Conservation (phyloP, 805 yeast genomes). For the Starmerella potacharoeniae region DNA sequence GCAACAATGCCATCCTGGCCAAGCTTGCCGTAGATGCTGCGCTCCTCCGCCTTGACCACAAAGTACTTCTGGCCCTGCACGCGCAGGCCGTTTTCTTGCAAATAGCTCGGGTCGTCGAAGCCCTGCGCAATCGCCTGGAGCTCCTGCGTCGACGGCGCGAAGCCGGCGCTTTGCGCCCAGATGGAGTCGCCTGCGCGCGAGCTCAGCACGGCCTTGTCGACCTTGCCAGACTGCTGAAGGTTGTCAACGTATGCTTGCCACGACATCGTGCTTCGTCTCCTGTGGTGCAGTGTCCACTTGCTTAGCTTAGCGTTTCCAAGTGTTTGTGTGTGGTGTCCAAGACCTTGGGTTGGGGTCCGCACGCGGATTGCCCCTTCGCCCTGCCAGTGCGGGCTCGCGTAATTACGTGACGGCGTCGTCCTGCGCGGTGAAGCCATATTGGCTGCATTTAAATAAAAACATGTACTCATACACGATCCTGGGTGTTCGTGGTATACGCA, state of each 20-base stretch:
- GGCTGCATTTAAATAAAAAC: no score
- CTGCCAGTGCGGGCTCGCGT: no score
- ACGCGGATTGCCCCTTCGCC: no score
- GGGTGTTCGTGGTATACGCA: no score
- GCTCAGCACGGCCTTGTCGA: slow-evolving; percentile 86
- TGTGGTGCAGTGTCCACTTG: not conserved
- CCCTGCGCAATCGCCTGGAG: slow-evolving; percentile 65
- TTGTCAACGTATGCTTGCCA: slow-evolving; percentile 86
- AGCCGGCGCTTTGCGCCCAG: slow-evolving; percentile 78
- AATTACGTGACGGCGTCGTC: not conserved
- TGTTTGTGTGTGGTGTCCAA: not conserved
- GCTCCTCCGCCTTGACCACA: slow-evolving; percentile 75
- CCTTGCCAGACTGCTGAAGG: slow-evolving; percentile 71
- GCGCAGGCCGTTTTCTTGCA: slow-evolving; percentile 81
- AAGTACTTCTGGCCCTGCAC: slow-evolving; percentile 79
- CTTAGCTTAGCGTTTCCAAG: not conserved
- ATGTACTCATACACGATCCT: no score
- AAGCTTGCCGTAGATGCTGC: slow-evolving; percentile 85
- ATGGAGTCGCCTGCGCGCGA: slow-evolving; percentile 89
- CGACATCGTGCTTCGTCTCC: slow-evolving; percentile 19
- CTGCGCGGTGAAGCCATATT: no score
- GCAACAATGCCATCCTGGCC: slow-evolving; percentile 81
- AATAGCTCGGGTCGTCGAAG: slow-evolving; percentile 61
- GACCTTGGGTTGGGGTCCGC: not conserved
- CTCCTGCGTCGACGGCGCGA: slow-evolving; percentile 57